phyloP scores from a whole-genome alignment of 805 yeast genomes.

The Ogataea saltuana region DNA sequence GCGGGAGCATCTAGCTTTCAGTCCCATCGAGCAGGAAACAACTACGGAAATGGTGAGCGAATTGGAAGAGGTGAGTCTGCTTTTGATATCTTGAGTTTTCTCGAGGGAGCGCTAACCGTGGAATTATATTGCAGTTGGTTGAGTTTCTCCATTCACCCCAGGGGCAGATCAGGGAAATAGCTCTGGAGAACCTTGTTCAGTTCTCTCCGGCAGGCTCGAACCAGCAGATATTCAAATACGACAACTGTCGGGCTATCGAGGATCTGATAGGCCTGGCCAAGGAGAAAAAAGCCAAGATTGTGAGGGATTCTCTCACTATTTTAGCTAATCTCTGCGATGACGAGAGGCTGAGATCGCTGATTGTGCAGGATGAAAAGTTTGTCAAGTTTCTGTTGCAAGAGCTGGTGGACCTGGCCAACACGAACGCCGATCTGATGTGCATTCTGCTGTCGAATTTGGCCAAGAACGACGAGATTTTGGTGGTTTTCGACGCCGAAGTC shows the following conservation, averaged over 20 bases:
- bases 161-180: constrained; percentile 77
- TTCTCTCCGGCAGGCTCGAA: constrained; percentile 65
- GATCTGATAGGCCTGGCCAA: constrained; percentile 65
- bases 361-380: constrained; percentile 66
- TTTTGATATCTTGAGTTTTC: too few species aligned
- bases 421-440: constrained; percentile 77
- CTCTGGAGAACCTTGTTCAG: constrained; percentile 80
- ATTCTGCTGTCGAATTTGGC: constrained; percentile 86
- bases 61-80: constrained; percentile 48
- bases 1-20: too few species aligned
- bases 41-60: constrained; percentile 46
- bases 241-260: constrained; percentile 66
- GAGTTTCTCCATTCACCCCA: constrained; percentile 80
- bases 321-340: constrained; percentile 83
- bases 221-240: constrained; percentile 63
- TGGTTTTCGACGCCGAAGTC: constrained; percentile 45
- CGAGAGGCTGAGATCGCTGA: constrained; percentile 55
- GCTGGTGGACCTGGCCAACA: constrained; percentile 55
- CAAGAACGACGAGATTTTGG: constrained; percentile 64
- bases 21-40: neutral
- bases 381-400: constrained; percentile 47
- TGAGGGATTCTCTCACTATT: constrained; percentile 71
- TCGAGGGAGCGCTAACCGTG: neutral
- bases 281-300: constrained; percentile 55
- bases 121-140: constrained; percentile 48